Evolutionary conservation across 495 filamentous ascomycete species (phyloP), one percentile per base, ranked within the genome.

Genomic region (Penicillium mononematosum): DNA sequence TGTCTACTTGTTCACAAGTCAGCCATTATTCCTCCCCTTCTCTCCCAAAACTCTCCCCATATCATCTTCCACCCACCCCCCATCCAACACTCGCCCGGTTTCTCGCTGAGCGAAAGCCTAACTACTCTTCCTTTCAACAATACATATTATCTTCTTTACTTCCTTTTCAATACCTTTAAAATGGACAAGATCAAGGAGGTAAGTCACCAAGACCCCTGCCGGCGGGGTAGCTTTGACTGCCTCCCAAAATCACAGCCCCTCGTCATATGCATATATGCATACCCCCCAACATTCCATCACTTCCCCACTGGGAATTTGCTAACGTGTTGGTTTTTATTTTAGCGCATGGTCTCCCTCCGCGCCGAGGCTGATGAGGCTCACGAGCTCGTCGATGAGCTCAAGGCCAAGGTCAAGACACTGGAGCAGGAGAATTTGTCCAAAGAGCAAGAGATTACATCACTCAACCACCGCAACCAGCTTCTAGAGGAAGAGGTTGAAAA

Each of bases 381-480:
- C 56, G 70, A 78, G 66, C 86, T 91, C 78, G 86, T 85, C 64
- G 93, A 96, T 66, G 93, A 97, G 73, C 85, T 96, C 63, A 82
- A 91, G 78, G 62, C 74, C 70, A 89, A 88, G 75, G 84, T 97
- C 75, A 97, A 97, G 80, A 76, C 74, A 20, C 82, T 98, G 57
- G 91, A 98, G 77, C 89, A 96, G 72, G 93, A 97, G 79, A 98
- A 92, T 71, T 83, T 95, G 42, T 74, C 86, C 56, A 98, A 98
- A 81, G 94, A 98, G 76, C 93, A 98, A 74, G 93, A 98, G 74
- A 96, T 98, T 70, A 90, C 86, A 55, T 98, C 94, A 27, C 87
- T 98, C 55, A 82, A 84, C 66, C 92, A 97, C 86, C 91, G 89
- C 75, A 96, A 95, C 74, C 80, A 83, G 55, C 79, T 95, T 41